phyloP scores from a whole-genome alignment of 177 flowering plant species.

The Vitis hybrid region DNA sequence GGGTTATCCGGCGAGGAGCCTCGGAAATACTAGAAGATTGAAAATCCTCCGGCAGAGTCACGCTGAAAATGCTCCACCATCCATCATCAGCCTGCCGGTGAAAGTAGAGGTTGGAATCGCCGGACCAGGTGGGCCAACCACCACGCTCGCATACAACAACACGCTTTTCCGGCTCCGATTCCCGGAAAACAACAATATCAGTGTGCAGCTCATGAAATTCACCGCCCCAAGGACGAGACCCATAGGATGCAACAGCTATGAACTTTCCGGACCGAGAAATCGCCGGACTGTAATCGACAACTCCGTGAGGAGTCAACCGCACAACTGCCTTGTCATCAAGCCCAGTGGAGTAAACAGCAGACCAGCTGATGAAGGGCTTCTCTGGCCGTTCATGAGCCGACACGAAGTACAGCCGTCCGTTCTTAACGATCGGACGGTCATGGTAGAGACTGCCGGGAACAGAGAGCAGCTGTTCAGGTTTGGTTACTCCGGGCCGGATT shows the following conservation, averaged over 20 bases:
- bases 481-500: slow-evolving; percentile 13
- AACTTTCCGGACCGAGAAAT: slow-evolving; percentile 56
- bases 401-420: slow-evolving; percentile 48
- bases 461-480: slow-evolving; percentile 35
- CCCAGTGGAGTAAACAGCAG: slow-evolving; percentile 55
- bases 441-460: slow-evolving; percentile 54
- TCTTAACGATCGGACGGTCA: slow-evolving; percentile 64
- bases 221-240: slow-evolving; percentile 71
- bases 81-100: slow-evolving; percentile 82
- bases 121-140: slow-evolving; percentile 92
- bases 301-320: slow-evolving; percentile 62
- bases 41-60: slow-evolving; percentile 38
- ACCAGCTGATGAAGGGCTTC: slow-evolving; percentile 52
- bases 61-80: slow-evolving; percentile 89
- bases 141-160: slow-evolving; percentile 47
- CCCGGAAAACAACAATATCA: slow-evolving; percentile 64
- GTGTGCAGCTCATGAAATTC: slow-evolving; percentile 75
- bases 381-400: slow-evolving; percentile 71
- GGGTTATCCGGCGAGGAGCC: slow-evolving; percentile 55
- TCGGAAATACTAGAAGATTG: slow-evolving; percentile 7
- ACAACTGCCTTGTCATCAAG: slow-evolving; percentile 8
- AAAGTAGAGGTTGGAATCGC: slow-evolving; percentile 64
- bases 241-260: slow-evolving; percentile 81
- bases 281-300: slow-evolving; percentile 78
- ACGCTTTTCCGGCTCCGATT: slow-evolving; percentile 51